Conservation (phyloP, 495 filamentous ascomycete genomes). For the Ramalina intermedia region DNA sequence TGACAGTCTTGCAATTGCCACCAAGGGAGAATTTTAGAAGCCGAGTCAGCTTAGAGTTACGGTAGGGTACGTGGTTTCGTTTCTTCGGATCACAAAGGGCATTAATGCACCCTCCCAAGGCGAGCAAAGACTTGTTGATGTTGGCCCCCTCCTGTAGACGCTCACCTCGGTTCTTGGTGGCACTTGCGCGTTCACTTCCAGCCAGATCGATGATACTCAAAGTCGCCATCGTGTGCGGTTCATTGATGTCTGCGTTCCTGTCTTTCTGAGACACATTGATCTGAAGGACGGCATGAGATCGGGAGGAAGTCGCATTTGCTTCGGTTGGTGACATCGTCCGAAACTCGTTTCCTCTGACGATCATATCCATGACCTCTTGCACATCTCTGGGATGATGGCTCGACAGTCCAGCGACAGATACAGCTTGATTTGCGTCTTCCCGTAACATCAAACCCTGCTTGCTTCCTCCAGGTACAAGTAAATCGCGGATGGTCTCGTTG, state of each 20-base stretch:
- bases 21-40: constrained; percentile 94
- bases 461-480: constrained; percentile 73
- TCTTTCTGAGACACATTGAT: constrained; percentile 93
- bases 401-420: constrained; percentile 82
- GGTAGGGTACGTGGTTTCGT: constrained; percentile 88
- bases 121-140: constrained; percentile 96
- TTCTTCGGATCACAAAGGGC: constrained; percentile 90
- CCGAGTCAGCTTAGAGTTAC: constrained; percentile 93
- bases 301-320: constrained; percentile 93
- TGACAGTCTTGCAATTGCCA: constrained; percentile 97
- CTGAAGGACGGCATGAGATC: constrained; percentile 96
- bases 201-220: constrained; percentile 96
- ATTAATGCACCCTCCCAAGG: constrained; percentile 95
- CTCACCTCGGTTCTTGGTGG: constrained; percentile 92
- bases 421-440: constrained; percentile 86
- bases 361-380: constrained; percentile 98
- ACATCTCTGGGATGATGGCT: constrained; percentile 82
- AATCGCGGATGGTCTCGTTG: constrained; percentile 95
- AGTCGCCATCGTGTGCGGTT: constrained; percentile 95
- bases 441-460: constrained; percentile 85
- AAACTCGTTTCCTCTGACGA: constrained; percentile 84
- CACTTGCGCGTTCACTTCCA: constrained; percentile 89
- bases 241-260: constrained; percentile 80
- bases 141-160: constrained; percentile 88
- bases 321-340: constrained; percentile 95